These are phyloP conservation scores for Bipolaris sorokiniana DNA, from an alignment of 2,329 filamentous ascomycete species.

Conservation along the genomic window DNA sequence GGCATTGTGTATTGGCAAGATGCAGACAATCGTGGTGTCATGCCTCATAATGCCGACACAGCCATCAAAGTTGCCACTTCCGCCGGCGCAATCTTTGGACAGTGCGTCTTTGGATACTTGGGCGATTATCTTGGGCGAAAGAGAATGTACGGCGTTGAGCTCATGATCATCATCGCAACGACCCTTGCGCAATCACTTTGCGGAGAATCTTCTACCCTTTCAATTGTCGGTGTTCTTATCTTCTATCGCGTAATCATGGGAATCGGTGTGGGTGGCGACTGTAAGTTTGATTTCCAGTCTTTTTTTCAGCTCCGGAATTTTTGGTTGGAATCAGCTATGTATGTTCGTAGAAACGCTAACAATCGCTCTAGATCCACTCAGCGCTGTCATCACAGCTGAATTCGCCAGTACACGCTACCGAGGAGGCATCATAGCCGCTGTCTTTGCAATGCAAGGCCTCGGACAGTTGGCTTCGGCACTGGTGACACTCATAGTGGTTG, in stretches of 20 bases:
- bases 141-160: slow-evolving; percentile 74
- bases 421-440: slow-evolving; percentile 84
- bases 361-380: slow-evolving; percentile 64
- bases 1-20: slow-evolving; percentile 76
- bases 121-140: slow-evolving; percentile 81
- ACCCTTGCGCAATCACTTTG: slow-evolving; percentile 50
- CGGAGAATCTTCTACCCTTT: slow-evolving; percentile 43
- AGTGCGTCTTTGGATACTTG: slow-evolving; percentile 71
- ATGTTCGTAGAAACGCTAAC: slow-evolving; percentile 6
- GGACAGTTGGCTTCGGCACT: slow-evolving; percentile 79
- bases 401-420: slow-evolving; percentile 86
- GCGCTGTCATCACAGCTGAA: slow-evolving; percentile 83
- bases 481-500: slow-evolving; percentile 74
- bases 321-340: not conserved
- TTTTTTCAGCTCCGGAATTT: too few relatives aligned
- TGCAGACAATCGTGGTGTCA: slow-evolving; percentile 52
- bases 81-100: slow-evolving; percentile 81
- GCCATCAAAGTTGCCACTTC: slow-evolving; percentile 87
- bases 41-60: slow-evolving; percentile 73
- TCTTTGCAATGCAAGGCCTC: slow-evolving; percentile 87
- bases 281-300: slow-evolving; percentile 45
- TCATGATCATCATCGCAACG: slow-evolving; percentile 50
- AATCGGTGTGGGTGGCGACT: slow-evolving; percentile 42
- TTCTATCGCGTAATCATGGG: slow-evolving; percentile 52
- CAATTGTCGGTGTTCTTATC: slow-evolving; percentile 48